Evolutionary conservation across 2,329 filamentous ascomycete genomes (phyloP).

Genomic region (Aspergillus fructus): DNA sequence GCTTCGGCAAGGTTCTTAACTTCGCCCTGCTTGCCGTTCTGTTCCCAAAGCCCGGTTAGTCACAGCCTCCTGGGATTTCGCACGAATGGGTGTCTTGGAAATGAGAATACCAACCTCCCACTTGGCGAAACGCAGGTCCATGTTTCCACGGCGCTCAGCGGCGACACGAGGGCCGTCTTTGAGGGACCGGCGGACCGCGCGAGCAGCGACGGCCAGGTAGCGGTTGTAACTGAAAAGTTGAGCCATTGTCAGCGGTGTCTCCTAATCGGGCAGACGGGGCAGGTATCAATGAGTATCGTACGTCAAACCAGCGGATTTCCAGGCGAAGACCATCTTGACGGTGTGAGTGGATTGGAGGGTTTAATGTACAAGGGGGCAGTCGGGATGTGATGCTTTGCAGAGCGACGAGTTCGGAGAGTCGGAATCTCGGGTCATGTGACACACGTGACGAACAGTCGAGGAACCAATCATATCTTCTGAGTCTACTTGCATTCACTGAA

Average conservation of each 20-base stretch:
- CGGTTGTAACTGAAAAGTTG: constrained; percentile 85
- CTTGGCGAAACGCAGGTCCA: constrained; percentile 86
- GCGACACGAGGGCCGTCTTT: constrained; percentile 89
- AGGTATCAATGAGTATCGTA: constrained; percentile 53
- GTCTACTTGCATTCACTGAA: not conserved
- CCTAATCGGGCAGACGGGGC: constrained; percentile 1
- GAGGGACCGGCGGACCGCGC: constrained; percentile 91
- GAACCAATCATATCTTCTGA: not conserved
- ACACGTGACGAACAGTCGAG: constrained; percentile 23
- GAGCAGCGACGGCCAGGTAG: constrained; percentile 93
- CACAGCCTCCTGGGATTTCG: constrained; percentile 9
- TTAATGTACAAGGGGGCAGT: constrained; percentile 28
- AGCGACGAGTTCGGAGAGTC: constrained; percentile 36
- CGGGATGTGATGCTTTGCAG: constrained; percentile 31
- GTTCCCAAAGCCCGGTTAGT: constrained; percentile 36
- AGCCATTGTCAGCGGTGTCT: constrained; percentile 22
- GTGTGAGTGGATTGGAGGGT: constrained; percentile 28
- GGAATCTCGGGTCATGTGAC: constrained; percentile 29
- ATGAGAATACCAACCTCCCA: constrained; percentile 75
- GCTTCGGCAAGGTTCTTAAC: constrained; percentile 66
- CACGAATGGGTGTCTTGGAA: not conserved
- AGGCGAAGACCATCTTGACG: constrained; percentile 88
- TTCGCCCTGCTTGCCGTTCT: constrained; percentile 98
- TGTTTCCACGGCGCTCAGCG: constrained; percentile 86
- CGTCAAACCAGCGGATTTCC: constrained; percentile 97